Evolutionary conservation across 2,329 filamentous ascomycete genomes (phyloP).

Genomic region (Verticillium albo-atrum): DNA sequence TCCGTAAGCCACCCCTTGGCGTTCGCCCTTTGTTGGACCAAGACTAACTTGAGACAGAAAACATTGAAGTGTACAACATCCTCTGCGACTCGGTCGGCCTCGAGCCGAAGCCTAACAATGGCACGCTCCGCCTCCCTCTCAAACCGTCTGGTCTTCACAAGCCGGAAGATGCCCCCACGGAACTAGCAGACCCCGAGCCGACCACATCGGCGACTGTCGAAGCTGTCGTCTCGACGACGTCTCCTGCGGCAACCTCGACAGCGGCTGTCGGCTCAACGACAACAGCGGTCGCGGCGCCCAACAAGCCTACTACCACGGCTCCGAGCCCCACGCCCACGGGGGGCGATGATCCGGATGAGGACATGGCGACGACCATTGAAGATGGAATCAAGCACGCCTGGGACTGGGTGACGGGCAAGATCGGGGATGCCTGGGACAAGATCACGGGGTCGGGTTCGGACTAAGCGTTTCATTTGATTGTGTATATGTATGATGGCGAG

Average conservation of each 20-base stretch:
- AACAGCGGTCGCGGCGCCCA: constrained; percentile 12
- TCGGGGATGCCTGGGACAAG: constrained; percentile 41
- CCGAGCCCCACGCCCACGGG: constrained; percentile 11
- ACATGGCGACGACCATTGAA: constrained; percentile 22
- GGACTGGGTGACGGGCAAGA: constrained; percentile 47
- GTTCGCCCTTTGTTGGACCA: not conserved
- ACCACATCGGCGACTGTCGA: constrained; percentile 16
- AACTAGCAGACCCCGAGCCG: constrained; percentile 48
- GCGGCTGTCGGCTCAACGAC: constrained; percentile 7
- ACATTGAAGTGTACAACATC: constrained; percentile 92
- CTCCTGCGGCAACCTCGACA: constrained; percentile 9
- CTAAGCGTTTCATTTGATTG: not conserved
- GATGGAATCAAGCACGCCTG: constrained; percentile 37
- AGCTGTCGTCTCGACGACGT: constrained; percentile 5
- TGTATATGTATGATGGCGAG: not conserved
- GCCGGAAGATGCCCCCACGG: constrained; percentile 39
- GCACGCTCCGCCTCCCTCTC: constrained; percentile 72
- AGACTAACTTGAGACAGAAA: constrained; percentile 55
- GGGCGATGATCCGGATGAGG: constrained; percentile 22
- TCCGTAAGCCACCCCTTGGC: constrained; percentile 63
- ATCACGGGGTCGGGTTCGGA: constrained; percentile 23
- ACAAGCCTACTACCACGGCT: constrained; percentile 7
- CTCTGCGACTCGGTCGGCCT: constrained; percentile 83
- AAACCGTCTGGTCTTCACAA: constrained; percentile 59
- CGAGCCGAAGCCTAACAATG: constrained; percentile 74